Evolutionary conservation across 352 stramenopile species (phyloP), one percentile per base, ranked within the genome.

Genomic region (Phytophthora ramorum): DNA sequence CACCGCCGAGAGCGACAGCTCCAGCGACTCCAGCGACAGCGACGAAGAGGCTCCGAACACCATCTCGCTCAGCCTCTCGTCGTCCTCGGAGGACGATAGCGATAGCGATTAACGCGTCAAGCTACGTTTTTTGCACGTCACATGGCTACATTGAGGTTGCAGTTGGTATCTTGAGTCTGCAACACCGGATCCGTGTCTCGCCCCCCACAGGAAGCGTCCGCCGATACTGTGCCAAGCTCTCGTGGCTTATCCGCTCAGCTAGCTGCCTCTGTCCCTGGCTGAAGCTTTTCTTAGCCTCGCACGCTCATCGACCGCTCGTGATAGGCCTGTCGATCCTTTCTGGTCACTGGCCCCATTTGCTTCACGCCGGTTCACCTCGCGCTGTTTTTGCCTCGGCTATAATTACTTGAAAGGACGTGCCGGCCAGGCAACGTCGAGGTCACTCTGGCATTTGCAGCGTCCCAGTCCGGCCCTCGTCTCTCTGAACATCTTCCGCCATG

Each of bases 21-120:
- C 76, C 4, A 88, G 79, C 34, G 76, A 82, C 43, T 83, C 72
- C 14, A 87, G 78, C 40, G 81, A 90, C 49, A 86, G 76, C 50
- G 81, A 78, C 32, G 73, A 90, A 49, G 84, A 93, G 6, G 76
- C 68, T 9, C 49, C 68, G 9, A 76, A 93, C 51, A 87, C 85
- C 38, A 87, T 93, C 49, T 89, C 80, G 30, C 80, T 93, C 66
- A 91, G 82, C 60, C 78, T 93, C 26, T 91, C 81, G 26, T 91
- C 81, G 7, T 85, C 76, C 17, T 81, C 82, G 0, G 77, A 85
- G 26, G 81, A 89, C 45, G 78, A 87, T 22, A 83, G 80, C 38
- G 77, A 91, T 49, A 87, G 79, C 48, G 74, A 85, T 54, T 87
- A 76, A 69, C 14, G 16, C 35, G 24, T 47, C 19, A 49, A 24